Base-by-base conservation (phyloP, 106 monocot genomes). In the Iris macrosiphon region DNA sequence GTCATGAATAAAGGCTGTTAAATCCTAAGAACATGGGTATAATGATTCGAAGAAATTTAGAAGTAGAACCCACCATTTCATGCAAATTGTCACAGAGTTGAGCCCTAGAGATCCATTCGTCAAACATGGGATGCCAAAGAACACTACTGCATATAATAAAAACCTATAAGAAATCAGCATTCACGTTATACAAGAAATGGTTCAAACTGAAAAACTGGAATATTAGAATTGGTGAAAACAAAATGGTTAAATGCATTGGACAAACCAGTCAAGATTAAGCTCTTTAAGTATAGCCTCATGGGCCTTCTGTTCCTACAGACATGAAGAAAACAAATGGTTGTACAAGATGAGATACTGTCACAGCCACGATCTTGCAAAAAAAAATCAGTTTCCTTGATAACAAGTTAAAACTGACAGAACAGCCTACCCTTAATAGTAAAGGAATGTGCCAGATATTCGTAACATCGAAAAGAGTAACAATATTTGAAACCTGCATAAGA, bases 381-480 rank as follows among this genome's bases (percentile, higher is more conserved):
- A 2, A 28, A 41, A 29, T 28, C 30, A 2, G 41, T 9, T 32
- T 13, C 4, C 2, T 20, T 18, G 46, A 2, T 52, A 14, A 65
- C 25, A 7, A 60, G 28, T 40, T 31, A 42, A 6, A 7, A 6
- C 0, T 35, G 26, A 35, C 18, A 4, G 5, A 35, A n/a, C n/a
- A n/a, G n/a, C n/a, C n/a, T 61, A 79, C 79, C 79, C 40, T 74
- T 69, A 79, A 42, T 20, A 80, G 40, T 30, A 83, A 70, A 19
- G 83, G 83, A 45, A 89, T 83, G 63, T 72, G 88, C 88, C 88
- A 89, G 55, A 89, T 89, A 65, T 89, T 83, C 35, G 83, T 56
- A 59, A 89, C 88, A 64, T 83, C 88, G 64, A 83, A 50, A 18
- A 89, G 73, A 34, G 72, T 89, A 40, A 83, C 33, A 21, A 89